Evolutionary conservation across 2,329 filamentous ascomycete species (phyloP), one percentile per base, ranked within the genome.

Genomic region (Conoideocrella luteorostrata): DNA sequence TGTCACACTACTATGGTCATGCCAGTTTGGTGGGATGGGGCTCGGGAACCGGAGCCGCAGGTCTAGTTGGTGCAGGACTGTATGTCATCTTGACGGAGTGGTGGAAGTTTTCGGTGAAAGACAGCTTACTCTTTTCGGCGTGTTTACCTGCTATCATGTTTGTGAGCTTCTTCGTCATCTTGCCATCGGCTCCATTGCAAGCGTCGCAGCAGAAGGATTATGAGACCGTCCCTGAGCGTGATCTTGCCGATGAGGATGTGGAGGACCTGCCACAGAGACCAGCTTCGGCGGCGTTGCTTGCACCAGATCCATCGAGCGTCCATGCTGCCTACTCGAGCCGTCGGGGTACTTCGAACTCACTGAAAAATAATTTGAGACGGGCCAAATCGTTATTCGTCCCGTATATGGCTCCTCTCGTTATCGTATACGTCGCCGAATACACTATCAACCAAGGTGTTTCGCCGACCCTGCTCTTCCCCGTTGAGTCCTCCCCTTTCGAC

Each of bases 351-450:
- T 49, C 54, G 12, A 58, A 55, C 13, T 59, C 63, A 0, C 61
- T 82, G 18, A 48, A 51, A 12, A 55, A 62, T n/a, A 77, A 81
- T 44, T 63, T 97, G 26, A 68, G 67, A n/a, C 82, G 87, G 4
- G 79, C 84, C 0, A 75, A 69, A 48, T 71, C 74, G 1, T 71
- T 97, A 2, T 84, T 96, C 58, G 69, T 94, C 35, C 80, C 80
- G 0, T 84, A 83, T 62, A 97, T 98, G 89, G 73, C 95, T 4
- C 93, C 93, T 0, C 74, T 98, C 12, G 74, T 97, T 26, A 69
- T 97, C 13, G 93, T 98, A 23, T 98, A 96, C 62, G 78, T 97
- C 28, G 88, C 90, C 45, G 93, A 98, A 69, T 98, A 98, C 62
- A 94, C 87, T 44, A 96, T 97, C 65, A 97, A 97, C 67, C 90